A percentile compares a stretch with the other conserved stretches of the same genome.
These are phyloP conservation scores for Immersiporthe knoxdaviesiana DNA, from an alignment of 2,329 filamentous ascomycete genomes.

Conservation along the genomic window DNA sequence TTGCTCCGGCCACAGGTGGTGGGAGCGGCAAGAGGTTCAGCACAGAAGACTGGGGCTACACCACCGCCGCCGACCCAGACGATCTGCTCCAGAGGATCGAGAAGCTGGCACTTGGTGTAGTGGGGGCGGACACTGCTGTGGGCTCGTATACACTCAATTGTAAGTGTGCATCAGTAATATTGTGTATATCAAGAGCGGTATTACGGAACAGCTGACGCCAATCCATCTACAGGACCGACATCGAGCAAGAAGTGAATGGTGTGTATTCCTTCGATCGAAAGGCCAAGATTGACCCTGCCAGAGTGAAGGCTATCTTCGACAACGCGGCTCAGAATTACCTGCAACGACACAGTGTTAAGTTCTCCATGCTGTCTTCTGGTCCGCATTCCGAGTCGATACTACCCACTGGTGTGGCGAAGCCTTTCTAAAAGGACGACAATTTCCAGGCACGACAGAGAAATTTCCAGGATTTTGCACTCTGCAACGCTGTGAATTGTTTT, in stretches of 20 bases:
- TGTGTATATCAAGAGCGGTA: neutral
- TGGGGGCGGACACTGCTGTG: slow-evolving; percentile 61
- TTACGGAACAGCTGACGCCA: slow-evolving; percentile 18
- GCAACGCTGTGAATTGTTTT: neutral
- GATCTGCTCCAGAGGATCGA: slow-evolving; percentile 64
- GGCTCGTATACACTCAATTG: slow-evolving; percentile 70
- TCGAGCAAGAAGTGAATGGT: slow-evolving; percentile 72
- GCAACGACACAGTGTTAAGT: slow-evolving; percentile 5
- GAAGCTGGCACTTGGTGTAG: slow-evolving; percentile 60
- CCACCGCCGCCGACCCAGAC: slow-evolving; percentile 62
- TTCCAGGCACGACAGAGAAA: too few relatives aligned
- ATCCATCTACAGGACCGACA: slow-evolving; percentile 49
- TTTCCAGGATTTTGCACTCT: neutral
- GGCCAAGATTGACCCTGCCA: slow-evolving; percentile 61
- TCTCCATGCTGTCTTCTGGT: neutral
- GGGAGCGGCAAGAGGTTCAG: slow-evolving; percentile 38
- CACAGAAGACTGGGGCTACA: slow-evolving; percentile 68
- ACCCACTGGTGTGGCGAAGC: slow-evolving; percentile 17
- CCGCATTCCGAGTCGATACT: slow-evolving; percentile 1
- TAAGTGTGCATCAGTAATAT: slow-evolving; percentile 41
- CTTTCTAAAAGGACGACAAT: neutral
- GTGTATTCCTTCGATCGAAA: slow-evolving; percentile 65
- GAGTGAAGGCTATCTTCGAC: slow-evolving; percentile 62
- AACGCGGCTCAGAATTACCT: slow-evolving; percentile 53
- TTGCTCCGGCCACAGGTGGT: slow-evolving; percentile 51